Base-by-base conservation (phyloP, 257 asterid species). In the Ligustrum vulgare region DNA sequence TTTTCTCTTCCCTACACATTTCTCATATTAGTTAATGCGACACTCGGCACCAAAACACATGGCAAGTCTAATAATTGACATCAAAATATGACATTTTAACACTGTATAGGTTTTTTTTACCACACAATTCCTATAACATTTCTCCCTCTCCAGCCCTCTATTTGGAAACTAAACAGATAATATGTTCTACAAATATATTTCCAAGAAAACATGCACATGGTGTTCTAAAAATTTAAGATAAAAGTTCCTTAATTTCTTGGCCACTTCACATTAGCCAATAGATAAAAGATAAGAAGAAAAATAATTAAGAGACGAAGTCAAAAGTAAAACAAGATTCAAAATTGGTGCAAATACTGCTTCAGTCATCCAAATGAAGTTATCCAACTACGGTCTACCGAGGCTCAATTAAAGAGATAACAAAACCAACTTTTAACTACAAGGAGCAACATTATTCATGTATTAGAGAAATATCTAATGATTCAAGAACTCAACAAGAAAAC, bases 361-460 rank as follows among this genome's bases (percentile, higher is more conserved):
- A 60, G 67, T 60, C 33, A 23, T 60, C 25, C n/a, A 31, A 60
- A 58, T 22, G 1, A 23, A 60, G 32, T 58, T 23, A 60, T 22
- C 66, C 67, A 60, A 60, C 67, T 11, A 15, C 9, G 6, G n/a
- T n/a, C n/a, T n/a, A n/a, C n/a, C n/a, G n/a, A 51, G 25, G 72
- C 12, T 67, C 22, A 37, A 33, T 18, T 33, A 18, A 39, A 23
- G 32, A 1, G 34, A 36, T 0, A 6, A 13, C 32, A n/a, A 79
- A 12, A 56, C 39, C 6, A 20, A 13, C 31, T 15, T 62, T 69
- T 22, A 18, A 5, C 8, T 63, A 10, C 28, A 35, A 71, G 49
- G 35, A 28, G 39, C 58, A 37, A 63, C 76, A 62, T 47, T 67
- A 62, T 79, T 34, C n/a, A 69, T 45, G 20, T 45, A 5, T 43